These are phyloP conservation scores for Vanderwaltozyma verrucispora DNA, from an alignment of 805 yeast species.

Conservation along the genomic window DNA sequence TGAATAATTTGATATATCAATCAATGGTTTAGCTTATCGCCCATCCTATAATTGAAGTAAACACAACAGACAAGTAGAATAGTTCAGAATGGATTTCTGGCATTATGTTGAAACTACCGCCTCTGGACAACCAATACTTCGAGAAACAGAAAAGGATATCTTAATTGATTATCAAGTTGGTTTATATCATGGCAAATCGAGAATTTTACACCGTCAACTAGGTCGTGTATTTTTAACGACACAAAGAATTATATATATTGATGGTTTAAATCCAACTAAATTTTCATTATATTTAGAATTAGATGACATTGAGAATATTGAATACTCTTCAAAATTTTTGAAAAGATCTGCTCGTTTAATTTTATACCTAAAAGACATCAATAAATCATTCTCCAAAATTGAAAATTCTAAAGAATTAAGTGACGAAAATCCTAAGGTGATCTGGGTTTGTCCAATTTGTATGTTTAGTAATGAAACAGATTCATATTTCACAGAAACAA, in stretches of 20 bases:
- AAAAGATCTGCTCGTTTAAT: constrained; percentile 73
- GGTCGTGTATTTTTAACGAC: constrained; percentile 77
- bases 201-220: constrained; percentile 50
- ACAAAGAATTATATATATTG: constrained; percentile 63
- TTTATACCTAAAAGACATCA: constrained; percentile 25
- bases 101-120: constrained; percentile 30
- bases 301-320: constrained; percentile 32
- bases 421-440: no score
- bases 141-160: constrained; percentile 42
- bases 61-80: background rate
- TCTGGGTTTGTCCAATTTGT: constrained; percentile 89
- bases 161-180: constrained; percentile 52
- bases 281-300: constrained; percentile 41
- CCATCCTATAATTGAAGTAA: no score
- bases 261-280: constrained; percentile 33
- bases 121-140: constrained; percentile 31
- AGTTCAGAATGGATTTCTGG: constrained; percentile 24
- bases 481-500: constrained; percentile 8
- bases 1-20: no score
- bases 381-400: background rate
- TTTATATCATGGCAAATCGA: constrained; percentile 64
- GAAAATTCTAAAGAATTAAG: no score
- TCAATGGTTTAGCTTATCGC: no score
- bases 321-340: constrained; percentile 46
- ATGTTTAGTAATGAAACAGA: constrained; percentile 27